These are phyloP conservation scores for Ophiostoma perfectum DNA, from an alignment of 2,329 filamentous ascomycete species.

Conservation along the genomic window DNA sequence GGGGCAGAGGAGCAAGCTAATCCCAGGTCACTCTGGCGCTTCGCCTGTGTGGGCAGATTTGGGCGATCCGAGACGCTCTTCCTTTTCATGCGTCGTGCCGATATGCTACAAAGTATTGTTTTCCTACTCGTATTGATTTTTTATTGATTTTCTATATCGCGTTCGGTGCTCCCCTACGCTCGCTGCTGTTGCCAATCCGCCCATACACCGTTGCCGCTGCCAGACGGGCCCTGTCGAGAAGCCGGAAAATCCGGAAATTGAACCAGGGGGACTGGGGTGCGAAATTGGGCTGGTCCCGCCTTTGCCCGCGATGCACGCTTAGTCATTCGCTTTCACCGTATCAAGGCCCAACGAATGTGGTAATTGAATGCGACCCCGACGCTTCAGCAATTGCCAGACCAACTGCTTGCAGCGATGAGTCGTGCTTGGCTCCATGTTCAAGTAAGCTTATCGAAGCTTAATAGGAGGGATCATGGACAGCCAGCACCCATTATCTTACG, in stretches of 20 bases:
- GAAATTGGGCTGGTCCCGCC: constrained; percentile 15
- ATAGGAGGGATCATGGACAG: not conserved
- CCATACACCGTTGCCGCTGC: constrained; percentile 9
- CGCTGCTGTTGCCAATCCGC: not conserved
- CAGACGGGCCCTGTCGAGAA: constrained; percentile 15
- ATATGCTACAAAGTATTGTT: not conserved
- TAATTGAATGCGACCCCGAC: not conserved
- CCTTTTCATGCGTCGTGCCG: too few species aligned
- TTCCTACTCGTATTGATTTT: not conserved
- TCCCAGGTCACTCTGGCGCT: constrained; percentile 7
- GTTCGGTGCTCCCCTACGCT: not conserved
- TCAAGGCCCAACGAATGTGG: too few species aligned
- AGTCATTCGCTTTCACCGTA: constrained; percentile 2
- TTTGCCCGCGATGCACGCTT: not conserved
- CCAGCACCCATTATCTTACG: not conserved
- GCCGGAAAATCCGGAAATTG: constrained; percentile 25
- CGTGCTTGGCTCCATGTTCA: not conserved
- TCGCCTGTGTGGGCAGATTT: not conserved
- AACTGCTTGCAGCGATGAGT: not conserved
- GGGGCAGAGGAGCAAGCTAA: constrained; percentile 15
- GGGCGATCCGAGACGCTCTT: not conserved
- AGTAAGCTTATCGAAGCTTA: constrained; percentile 11
- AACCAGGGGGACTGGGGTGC: constrained; percentile 19
- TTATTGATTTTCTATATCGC: not conserved
- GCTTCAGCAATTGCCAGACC: not conserved